Evolutionary conservation across 2,329 filamentous ascomycete genomes (phyloP).

Genomic region (Colletotrichum lindemuthianum): DNA sequence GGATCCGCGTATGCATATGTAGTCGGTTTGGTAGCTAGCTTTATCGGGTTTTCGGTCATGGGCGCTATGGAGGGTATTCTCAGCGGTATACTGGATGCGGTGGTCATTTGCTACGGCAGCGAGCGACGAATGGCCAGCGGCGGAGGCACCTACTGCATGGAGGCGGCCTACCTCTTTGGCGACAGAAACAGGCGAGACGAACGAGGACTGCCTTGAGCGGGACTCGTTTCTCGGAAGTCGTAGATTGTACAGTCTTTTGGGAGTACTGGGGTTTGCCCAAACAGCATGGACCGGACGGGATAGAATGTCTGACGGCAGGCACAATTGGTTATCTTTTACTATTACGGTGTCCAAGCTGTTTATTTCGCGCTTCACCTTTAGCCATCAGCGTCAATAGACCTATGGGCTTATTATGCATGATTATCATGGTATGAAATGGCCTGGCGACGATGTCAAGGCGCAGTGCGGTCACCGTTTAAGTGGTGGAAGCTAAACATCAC

Average conservation of each 20-base stretch:
- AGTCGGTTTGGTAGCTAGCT: constrained; percentile 89
- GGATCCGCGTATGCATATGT: constrained; percentile 96
- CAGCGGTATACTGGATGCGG: constrained; percentile 86
- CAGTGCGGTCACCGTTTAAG: neutral
- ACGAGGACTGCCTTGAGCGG: constrained; percentile 41
- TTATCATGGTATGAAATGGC: too few relatives aligned
- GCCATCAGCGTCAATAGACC: constrained; percentile 6
- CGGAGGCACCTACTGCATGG: constrained; percentile 85
- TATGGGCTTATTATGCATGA: neutral
- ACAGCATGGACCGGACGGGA: constrained; percentile 1
- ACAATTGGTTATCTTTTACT: constrained; percentile 2
- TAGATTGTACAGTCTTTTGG: constrained; percentile 11
- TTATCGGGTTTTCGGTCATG: constrained; percentile 93
- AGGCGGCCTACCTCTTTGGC: constrained; percentile 89
- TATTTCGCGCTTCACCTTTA: neutral
- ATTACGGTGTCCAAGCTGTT: neutral
- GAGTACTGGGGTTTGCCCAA: neutral
- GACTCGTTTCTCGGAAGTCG: constrained; percentile 3
- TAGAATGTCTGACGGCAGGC: constrained; percentile 10
- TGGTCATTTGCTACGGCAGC: constrained; percentile 93
- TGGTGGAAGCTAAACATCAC: neutral
- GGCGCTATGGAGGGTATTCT: constrained; percentile 91
- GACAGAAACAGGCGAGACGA: constrained; percentile 57
- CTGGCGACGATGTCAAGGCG: neutral
- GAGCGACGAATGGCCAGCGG: constrained; percentile 77